Evolutionary conservation across 148 eudicot species (phyloP), one percentile per base, ranked within the genome.

Genomic region (Camellia sinensis): DNA sequence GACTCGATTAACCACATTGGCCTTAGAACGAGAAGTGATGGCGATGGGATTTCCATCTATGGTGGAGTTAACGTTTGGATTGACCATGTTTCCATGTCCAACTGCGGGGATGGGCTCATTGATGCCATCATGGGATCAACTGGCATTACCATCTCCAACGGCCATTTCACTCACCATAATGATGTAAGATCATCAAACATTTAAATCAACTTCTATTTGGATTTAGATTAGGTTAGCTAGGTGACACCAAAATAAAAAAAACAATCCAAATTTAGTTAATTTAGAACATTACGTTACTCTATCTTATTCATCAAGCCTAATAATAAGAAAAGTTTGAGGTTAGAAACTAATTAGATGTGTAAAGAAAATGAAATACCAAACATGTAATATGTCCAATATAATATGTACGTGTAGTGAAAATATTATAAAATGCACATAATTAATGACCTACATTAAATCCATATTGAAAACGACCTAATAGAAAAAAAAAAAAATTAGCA

Each of bases 121-220:
- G 97, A 92, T 75, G 82, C 81, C 15, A 88, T 92, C 69, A 74
- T 86, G 79, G 93, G 87, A 0, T 87, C 92, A 1, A 92, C 92
- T 5, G 96, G 90, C 8, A 76, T 92, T 37, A 89, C 93, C 79
- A 83, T 92, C 81, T 89, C 96, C 71, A 92, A 92, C 63, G 74
- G 87, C 83, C 93, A 90, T 82, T 86, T 92, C 85, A 86, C 90
- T 18, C 80, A 85, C 14, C 96, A 92, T 46, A 86, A 90, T 43
- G 93, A 92, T 13, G 95, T 91, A 83, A 62, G 11, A 18, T 48
- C 7, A 44, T 46, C 22, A 45, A 18, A 7, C 5, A 44, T 44
- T 17, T 14, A 7, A 11, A 54, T 54, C 57, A 54, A 54, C 9
- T 8, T 54, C 10, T 48, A 48, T 48, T 7, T 48, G 6, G 52